Evolutionary conservation across 345 rosid genomes (phyloP), one percentile per base, ranked within the genome.

Genomic region (Lepidium didymum): DNA sequence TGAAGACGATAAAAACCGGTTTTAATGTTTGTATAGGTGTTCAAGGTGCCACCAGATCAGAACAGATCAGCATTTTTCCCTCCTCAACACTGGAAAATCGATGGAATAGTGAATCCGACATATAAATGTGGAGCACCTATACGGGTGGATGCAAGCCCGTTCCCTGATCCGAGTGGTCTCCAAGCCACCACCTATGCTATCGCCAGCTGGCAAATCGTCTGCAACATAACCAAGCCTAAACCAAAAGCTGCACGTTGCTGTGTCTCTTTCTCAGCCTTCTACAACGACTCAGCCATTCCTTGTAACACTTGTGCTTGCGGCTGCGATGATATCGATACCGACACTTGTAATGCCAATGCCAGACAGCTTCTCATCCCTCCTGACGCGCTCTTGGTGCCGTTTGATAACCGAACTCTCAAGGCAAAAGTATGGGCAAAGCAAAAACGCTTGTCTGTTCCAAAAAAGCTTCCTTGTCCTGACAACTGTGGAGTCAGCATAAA

Each of bases 221-320:
- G 99, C 82, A 91, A 91, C 78, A 87, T 94, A 23, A 79, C 95
- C 0, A 81, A 73, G 21, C 93, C 96, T 3, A 86, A 87, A 77
- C 65, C 68, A 7, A 57, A 76, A 40, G 76, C 82, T 42, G 58
- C 97, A 1, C 76, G 78, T 27, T 94, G 97, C 42, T 94, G 99
- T 16, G 99, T 91, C 21, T 89, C 99, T 3, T 91, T 83, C 84
- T 89, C 97, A 8, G 99, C 99, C 16, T 94, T 80, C 44, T 94
- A 89, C 80, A 89, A 84, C 25, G 87, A 81, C 13, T 87, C 95
- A 0, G 86, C 81, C 11, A 79, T 94, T 27, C 99, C 99, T 0
- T 94, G 99, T 79, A 80, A 74, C 41, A 85, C 99, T 1, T 94
- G 99, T 14, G 96, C 99, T 31, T 94, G 99, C 19, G 99, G 99